Evolutionary conservation across 768 basidiomycete species (phyloP).

Genomic region (Tricholoma saponaceum): DNA sequence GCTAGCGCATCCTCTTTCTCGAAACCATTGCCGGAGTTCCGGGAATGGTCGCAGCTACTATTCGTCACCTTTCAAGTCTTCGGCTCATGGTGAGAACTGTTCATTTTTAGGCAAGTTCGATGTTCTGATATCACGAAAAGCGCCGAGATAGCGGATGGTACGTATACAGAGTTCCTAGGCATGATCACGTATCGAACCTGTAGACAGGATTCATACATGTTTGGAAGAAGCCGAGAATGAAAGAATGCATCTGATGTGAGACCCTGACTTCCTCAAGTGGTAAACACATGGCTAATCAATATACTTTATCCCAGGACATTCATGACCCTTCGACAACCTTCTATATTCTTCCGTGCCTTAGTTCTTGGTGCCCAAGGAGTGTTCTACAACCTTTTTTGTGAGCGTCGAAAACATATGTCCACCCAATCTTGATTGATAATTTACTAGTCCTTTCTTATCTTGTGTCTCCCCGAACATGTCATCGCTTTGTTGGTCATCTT

Average conservation of each 20-base stretch:
- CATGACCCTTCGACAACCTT: conserved; percentile 85
- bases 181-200: conserved; percentile 38
- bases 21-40: conserved; percentile 95
- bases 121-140: conserved; percentile 21
- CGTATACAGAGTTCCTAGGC: conserved; percentile 9
- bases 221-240: conserved; percentile 97
- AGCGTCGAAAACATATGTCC: conserved; percentile 20
- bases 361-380: conserved; percentile 91
- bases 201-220: conserved; percentile 88
- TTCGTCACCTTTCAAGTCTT: conserved; percentile 85
- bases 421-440: conserved; percentile 9
- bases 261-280: neutral
- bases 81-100: conserved; percentile 68
- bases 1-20: conserved; percentile 54
- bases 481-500: conserved; percentile 88
- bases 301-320: conserved; percentile 66
- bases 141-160: conserved; percentile 51
- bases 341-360: conserved; percentile 73
- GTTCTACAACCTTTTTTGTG: conserved; percentile 86
- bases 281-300: conserved; percentile 8
- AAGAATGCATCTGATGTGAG: conserved; percentile 88
- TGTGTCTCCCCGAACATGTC: conserved; percentile 68
- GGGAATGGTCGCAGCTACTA: conserved; percentile 88
- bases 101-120: neutral
- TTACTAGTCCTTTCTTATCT: conserved; percentile 70